Base-by-base conservation (phyloP, 805 yeast species). In the Barnettozyma vustinii region DNA sequence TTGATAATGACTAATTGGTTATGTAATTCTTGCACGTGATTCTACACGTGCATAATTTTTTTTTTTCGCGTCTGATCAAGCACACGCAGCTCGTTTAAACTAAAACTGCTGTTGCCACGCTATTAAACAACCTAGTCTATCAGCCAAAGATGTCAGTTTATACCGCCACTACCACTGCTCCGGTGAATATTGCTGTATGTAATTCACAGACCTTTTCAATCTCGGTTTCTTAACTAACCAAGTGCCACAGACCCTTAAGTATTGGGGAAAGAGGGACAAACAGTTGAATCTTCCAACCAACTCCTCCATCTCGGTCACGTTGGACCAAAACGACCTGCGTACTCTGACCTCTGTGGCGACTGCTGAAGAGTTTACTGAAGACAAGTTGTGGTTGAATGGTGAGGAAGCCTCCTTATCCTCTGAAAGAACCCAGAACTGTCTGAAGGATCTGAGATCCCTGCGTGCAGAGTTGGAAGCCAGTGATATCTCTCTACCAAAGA, bases 211-310 rank as follows among this genome's bases (percentile, higher is more conserved):
- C 9, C 18, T n/a, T 13, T 21, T 30, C 5, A 3, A 19, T 16
- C 6, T n/a, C 10, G 10, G 26, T 26, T 12, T 23, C 12, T 13
- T 15, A 25, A 23, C 46, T 42, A 36, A 40, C 42, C 16, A 37
- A 9, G 10, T 8, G 6, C 19, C 5, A 35, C 51, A 83, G 82
- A 94, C 98, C 37, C 76, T 94, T 56, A 94, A 94, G 71, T 94
- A 94, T 73, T 94, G 99, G 99, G 99, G 99, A 44, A 94, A 94
- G 70, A 80, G 99, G 63, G 98, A 94, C 69, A 83, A 81, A 54
- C 73, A 75, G 43, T 79, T 94, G 61, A 94, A 94, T 64, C 74
- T 94, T 46, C 99, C 99, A 44, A 94, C 99, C 47, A 94, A 94
- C 72, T 87, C 96, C 12, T 90, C 97, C 26, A 90, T 94, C 57